Evolutionary conservation across 202 grass and related monocot species (phyloP).

Genomic region (Setaria viridis): DNA sequence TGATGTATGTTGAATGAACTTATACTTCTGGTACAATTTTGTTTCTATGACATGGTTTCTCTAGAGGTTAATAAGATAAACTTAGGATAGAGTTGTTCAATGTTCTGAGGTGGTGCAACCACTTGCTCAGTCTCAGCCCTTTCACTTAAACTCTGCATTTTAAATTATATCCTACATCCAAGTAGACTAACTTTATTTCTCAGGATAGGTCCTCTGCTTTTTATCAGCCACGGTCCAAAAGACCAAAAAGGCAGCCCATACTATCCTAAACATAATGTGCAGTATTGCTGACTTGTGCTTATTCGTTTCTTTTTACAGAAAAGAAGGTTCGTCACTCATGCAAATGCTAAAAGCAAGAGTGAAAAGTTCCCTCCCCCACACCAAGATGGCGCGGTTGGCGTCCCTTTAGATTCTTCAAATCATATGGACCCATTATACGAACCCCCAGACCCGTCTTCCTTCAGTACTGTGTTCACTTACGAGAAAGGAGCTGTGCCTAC

Average conservation of each 20-base stretch:
- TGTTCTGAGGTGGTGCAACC: neutral
- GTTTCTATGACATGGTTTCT: constrained; percentile 37
- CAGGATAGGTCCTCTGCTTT: neutral
- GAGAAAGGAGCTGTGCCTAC: constrained; percentile 75
- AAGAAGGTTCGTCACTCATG: constrained; percentile 64
- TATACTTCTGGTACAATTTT: neutral
- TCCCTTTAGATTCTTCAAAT: constrained; percentile 79
- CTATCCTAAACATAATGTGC: constrained; percentile 13
- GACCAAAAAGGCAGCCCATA: constrained; percentile 7
- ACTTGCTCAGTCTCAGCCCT: constrained; percentile 31
- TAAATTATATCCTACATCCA: neutral
- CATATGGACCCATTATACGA: constrained; percentile 75
- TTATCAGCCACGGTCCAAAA: constrained; percentile 23
- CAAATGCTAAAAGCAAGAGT: constrained; percentile 85
- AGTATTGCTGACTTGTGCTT: constrained; percentile 23
- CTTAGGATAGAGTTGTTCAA: neutral
- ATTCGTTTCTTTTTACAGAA: constrained; percentile 56
- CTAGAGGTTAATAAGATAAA: constrained; percentile 6
- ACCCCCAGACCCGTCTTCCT: constrained; percentile 73
- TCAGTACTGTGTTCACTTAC: constrained; percentile 75
- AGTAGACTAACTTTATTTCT: constrained; percentile 21
- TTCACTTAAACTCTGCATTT: constrained; percentile 12
- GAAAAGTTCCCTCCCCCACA: constrained; percentile 95
- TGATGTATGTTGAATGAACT: constrained; percentile 67
- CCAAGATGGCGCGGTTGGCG: constrained; percentile 72